Percentiles rank a stretch among this genome's conserved stretches.
phyloP scores from a whole-genome alignment of 495 filamentous ascomycete species.

The Xylaria acuta region DNA sequence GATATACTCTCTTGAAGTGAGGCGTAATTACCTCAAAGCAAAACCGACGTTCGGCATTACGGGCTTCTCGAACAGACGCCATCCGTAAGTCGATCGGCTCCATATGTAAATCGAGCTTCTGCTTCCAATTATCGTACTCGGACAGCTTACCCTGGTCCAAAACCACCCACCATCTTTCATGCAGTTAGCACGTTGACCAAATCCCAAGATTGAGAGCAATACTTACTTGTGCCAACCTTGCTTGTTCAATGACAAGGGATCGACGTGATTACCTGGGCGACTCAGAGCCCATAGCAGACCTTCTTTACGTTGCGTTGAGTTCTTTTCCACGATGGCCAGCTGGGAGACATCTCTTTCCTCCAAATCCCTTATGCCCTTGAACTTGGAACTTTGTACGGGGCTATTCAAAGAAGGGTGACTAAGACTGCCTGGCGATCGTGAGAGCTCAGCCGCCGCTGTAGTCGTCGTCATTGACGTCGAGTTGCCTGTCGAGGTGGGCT shows the following conservation, averaged over 20 bases:
- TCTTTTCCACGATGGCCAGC: constrained; percentile 53
- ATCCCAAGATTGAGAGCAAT: neutral
- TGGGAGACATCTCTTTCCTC: constrained; percentile 75
- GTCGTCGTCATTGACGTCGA: constrained; percentile 30
- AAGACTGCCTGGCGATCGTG: constrained; percentile 53
- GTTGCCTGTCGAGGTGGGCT: constrained; percentile 47
- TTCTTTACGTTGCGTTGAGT: constrained; percentile 72
- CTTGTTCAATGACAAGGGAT: constrained; percentile 93
- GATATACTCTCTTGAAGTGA: constrained; percentile 94
- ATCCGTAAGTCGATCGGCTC: constrained; percentile 97
- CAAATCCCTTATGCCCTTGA: constrained; percentile 87
- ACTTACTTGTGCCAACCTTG: constrained; percentile 99
- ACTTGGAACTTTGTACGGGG: constrained; percentile 67
- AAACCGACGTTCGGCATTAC: constrained; percentile 92
- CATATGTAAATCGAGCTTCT: constrained; percentile 94
- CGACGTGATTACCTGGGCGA: constrained; percentile 90
- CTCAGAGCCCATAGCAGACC: constrained; percentile 94
- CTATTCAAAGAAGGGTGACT: constrained; percentile 47
- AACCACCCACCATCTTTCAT: constrained; percentile 91
- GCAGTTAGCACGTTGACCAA: constrained; percentile 24
- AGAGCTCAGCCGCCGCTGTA: constrained; percentile 42
- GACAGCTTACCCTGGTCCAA: constrained; percentile 94
- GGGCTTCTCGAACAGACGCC: constrained; percentile 94
- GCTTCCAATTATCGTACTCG: constrained; percentile 99
- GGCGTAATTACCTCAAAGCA: constrained; percentile 99